These are phyloP conservation scores for Aspergillus ibericus DNA, from an alignment of 2,329 filamentous ascomycete genomes.

Conservation along the genomic window DNA sequence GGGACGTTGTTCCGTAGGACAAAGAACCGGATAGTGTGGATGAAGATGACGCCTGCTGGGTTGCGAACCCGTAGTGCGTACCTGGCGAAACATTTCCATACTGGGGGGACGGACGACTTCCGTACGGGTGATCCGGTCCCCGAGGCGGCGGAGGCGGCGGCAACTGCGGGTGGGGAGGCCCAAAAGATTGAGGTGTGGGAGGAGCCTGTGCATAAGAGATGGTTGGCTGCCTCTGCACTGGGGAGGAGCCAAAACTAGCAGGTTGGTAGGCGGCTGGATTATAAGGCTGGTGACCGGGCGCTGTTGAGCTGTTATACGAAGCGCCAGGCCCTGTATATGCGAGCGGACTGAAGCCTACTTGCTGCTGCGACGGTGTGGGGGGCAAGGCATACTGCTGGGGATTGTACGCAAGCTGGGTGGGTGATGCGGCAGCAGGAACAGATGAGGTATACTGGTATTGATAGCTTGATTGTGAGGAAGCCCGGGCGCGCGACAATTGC, in stretches of 20 bases:
- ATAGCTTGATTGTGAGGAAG: constrained; percentile 50
- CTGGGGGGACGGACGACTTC: constrained; percentile 34
- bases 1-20: constrained; percentile 28
- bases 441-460: constrained; percentile 45
- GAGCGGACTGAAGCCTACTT: constrained; percentile 69
- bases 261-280: constrained; percentile 52
- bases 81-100: constrained; percentile 26
- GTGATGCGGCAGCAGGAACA: constrained; percentile 43
- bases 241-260: constrained; percentile 32
- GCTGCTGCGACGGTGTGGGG: constrained; percentile 46
- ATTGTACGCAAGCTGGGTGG: constrained; percentile 58
- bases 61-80: constrained; percentile 28
- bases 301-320: constrained; percentile 24
- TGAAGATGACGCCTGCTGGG: constrained; percentile 26
- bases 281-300: constrained; percentile 44
- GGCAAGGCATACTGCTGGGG: constrained; percentile 60
- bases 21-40: constrained; percentile 28
- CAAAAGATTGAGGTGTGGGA: constrained; percentile 35
- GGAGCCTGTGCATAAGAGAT: constrained; percentile 30
- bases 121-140: constrained; percentile 39
- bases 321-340: constrained; percentile 47
- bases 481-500: constrained; percentile 39
- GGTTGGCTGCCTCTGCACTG: constrained; percentile 34
- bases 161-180: constrained; percentile 26
- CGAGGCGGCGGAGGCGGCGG: constrained; percentile 41